phyloP scores from a whole-genome alignment of 2,329 filamentous ascomycete genomes.

The Apiospora pterosperma region DNA sequence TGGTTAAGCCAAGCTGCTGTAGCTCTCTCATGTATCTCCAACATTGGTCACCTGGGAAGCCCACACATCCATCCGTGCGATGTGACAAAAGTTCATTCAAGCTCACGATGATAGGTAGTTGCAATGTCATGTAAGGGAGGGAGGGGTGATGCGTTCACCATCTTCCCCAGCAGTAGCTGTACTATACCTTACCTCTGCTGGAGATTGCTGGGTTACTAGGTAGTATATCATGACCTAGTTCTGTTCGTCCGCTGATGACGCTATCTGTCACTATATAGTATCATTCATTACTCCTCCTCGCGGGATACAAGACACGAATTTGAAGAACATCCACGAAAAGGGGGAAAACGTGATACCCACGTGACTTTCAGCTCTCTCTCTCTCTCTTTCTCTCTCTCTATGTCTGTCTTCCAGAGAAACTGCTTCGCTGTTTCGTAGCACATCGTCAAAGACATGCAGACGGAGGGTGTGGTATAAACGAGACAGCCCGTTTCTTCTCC shows the following conservation, averaged over 20 bases:
- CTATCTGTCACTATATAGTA: too few species aligned
- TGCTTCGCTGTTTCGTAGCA: neutral
- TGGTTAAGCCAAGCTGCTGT: neutral
- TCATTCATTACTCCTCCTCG: neutral
- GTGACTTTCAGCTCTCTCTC: neutral
- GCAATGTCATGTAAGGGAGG: neutral
- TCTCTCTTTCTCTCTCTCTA: too few species aligned
- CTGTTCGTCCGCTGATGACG: too few species aligned
- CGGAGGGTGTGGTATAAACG: neutral
- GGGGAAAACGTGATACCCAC: neutral
- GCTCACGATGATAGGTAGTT: neutral
- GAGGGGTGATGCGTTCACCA: neutral
- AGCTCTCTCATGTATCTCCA: neutral
- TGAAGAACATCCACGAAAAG: neutral
- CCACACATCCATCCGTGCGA: neutral
- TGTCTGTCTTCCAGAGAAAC: neutral
- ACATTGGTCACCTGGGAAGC: neutral
- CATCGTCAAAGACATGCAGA: neutral
- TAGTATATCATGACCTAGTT: too few species aligned
- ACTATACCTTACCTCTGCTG: neutral
- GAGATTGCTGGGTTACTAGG: too few species aligned
- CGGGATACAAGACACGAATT: neutral
- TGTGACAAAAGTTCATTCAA: neutral
- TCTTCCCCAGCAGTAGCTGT: neutral
- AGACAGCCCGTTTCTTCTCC: neutral